Base-by-base conservation (phyloP, 768 basidiomycete genomes). In the Boletus speciosus region DNA sequence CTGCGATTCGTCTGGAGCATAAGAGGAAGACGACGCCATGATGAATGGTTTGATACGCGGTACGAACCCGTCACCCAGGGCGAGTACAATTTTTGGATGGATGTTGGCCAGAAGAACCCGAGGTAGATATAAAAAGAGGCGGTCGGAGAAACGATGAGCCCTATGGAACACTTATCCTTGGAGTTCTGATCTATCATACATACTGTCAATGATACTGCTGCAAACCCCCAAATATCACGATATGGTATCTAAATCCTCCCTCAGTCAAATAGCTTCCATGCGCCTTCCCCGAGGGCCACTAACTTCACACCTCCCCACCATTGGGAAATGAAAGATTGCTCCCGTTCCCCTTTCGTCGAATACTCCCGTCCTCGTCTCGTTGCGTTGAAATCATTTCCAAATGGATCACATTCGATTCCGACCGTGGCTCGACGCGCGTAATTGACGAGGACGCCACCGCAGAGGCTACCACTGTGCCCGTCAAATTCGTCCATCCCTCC, bases 401-500 rank as follows among this genome's bases (percentile, higher is more conserved):
- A 23, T 48, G 49, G 5, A 52, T 16, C 46, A 52, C 41, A 27
- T 11, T 39, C 10, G 27, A 32, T 5, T 45, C 47, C 25, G 27
- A 2, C 6, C 3, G 21, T 6, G 6, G 25, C 15, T 7, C 12
- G 7, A 12, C 21, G 12, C n/a, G 55, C 3, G 39, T 14, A n/a
- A 37, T 16, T 40, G 46, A 47, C 21, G 52, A 54, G 0, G 45
- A 47, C 10, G 14, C 27, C 2, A 21, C 44, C 6, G 19, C 34
- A 29, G 39, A 37, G 19, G 11, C 32, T 19, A 25, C 3, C 19
- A 38, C n/a, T 11, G 23, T 19, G 2, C 37, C 23, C 29, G 9
- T 31, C 4, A 47, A n/a, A 25, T 2, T 14, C 4, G 50, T 49
- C 74, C 71, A 74, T 6, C 71, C 75, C 14, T 67, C 56, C 8